phyloP scores from a whole-genome alignment of 257 asterid genomes.

The Eustoma russellianum region DNA sequence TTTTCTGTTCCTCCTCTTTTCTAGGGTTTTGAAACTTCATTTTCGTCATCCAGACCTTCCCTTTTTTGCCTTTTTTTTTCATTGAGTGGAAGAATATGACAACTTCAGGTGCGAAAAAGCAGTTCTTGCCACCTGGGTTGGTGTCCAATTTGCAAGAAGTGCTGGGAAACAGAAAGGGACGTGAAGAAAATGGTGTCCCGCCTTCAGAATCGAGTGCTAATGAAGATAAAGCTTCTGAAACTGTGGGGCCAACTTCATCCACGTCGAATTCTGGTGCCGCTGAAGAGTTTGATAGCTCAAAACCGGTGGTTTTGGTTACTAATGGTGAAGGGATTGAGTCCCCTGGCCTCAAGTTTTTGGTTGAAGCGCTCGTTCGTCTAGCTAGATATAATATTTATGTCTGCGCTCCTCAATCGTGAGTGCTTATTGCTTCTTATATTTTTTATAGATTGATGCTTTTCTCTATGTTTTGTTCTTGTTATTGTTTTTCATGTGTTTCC shows the following conservation, averaged over 20 bases:
- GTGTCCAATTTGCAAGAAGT: constrained; percentile 79
- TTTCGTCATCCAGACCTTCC: constrained; percentile 5
- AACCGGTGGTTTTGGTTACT: constrained; percentile 67
- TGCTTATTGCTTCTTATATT: not conserved
- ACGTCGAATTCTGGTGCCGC: constrained; percentile 28
- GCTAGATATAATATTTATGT: constrained; percentile 26
- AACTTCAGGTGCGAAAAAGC: constrained; percentile 40
- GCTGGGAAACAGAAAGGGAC: constrained; percentile 44
- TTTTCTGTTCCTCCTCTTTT: constrained; percentile 7
- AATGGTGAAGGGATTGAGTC: constrained; percentile 88
- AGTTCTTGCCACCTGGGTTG: constrained; percentile 67
- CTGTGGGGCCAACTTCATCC: constrained; percentile 15
- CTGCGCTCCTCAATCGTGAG: constrained; percentile 56
- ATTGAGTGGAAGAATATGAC: constrained; percentile 26
- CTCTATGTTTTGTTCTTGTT: not conserved
- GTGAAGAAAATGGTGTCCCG: constrained; percentile 12
- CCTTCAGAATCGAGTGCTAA: constrained; percentile 2
- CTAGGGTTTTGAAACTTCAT: constrained; percentile 24
- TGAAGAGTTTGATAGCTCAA: constrained; percentile 30
- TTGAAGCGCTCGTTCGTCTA: constrained; percentile 25
- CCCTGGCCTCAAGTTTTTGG: constrained; percentile 50
- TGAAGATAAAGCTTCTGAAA: constrained; percentile 11
- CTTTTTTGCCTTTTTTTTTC: not conserved
- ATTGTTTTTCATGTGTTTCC: no score
- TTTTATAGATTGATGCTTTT: not conserved